A percentile compares a stretch with the other conserved stretches of the same genome.
Conservation (phyloP, 2,329 filamentous ascomycete species). For the Colletotrichum costaricense region DNA sequence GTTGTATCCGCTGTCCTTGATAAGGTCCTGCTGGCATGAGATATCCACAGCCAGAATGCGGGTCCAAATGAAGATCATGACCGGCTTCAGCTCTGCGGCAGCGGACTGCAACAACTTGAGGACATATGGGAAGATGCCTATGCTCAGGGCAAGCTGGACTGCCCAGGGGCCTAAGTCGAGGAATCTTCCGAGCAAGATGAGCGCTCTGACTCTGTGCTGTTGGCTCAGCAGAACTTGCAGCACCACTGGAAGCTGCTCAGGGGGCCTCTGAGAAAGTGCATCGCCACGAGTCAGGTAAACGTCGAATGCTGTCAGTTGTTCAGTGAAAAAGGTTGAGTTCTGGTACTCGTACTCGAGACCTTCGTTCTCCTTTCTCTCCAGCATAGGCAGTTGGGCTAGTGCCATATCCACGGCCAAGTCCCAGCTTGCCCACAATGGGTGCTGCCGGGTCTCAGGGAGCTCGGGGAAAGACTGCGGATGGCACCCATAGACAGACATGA, state of each 20-base stretch:
- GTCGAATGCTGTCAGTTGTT: constrained; percentile 96
- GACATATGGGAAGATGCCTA: constrained; percentile 99
- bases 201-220: constrained; percentile 88
- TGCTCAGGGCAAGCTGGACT: constrained; percentile 96
- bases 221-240: constrained; percentile 96
- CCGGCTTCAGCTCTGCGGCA: constrained; percentile 92
- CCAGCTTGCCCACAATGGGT: constrained; percentile 97
- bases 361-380: constrained; percentile 82
- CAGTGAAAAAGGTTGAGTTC: constrained; percentile 95
- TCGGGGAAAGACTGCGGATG: constrained; percentile 92
- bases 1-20: constrained; percentile 97
- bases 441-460: constrained; percentile 94
- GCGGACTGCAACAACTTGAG: constrained; percentile 95
- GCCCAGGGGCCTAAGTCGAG: constrained; percentile 97
- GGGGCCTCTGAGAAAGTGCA: constrained; percentile 85
- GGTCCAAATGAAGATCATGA: constrained; percentile 99
- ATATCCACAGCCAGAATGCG: constrained; percentile 94
- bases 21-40: constrained; percentile 89
- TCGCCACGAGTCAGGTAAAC: constrained; percentile 88
- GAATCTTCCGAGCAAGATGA: constrained; percentile 93
- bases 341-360: constrained; percentile 89
- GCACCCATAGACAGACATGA: constrained; percentile 97
- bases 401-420: constrained; percentile 97
- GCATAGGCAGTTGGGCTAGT: constrained; percentile 84
- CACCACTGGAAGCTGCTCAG: constrained; percentile 95